These are phyloP conservation scores for Penicillium sp. DNA, from an alignment of 2,329 filamentous ascomycete species.

Conservation along the genomic window DNA sequence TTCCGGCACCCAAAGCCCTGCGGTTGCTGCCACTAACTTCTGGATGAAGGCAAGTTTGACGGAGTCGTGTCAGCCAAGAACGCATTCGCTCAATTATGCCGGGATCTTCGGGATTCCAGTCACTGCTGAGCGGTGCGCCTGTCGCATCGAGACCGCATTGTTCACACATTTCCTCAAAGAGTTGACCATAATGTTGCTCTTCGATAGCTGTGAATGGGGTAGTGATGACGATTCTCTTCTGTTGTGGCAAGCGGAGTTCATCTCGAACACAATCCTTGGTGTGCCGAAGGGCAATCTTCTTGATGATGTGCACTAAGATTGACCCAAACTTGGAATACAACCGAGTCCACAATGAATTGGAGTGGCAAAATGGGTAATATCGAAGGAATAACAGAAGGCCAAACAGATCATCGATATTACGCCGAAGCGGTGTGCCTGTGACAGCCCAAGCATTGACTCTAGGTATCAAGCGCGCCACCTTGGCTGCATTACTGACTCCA, in stretches of 20 bases:
- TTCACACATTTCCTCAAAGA: constrained; percentile 74
- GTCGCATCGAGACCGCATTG: constrained; percentile 64
- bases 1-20: constrained; percentile 61
- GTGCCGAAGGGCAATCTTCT: constrained; percentile 74
- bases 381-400: constrained; percentile 79
- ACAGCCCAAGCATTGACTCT: constrained; percentile 88
- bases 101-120: constrained; percentile 65
- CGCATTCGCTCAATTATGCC: constrained; percentile 70
- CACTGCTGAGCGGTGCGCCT: constrained; percentile 61
- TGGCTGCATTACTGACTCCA: constrained; percentile 79
- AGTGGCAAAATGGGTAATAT: constrained; percentile 72
- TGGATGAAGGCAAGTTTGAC: constrained; percentile 83
- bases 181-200: constrained; percentile 78
- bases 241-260: constrained; percentile 76
- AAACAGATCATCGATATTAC: constrained; percentile 73
- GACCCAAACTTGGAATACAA: constrained; percentile 62
- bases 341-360: constrained; percentile 65
- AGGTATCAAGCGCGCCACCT: constrained; percentile 75
- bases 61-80: constrained; percentile 71
- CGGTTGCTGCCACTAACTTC: constrained; percentile 71
- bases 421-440: constrained; percentile 84
- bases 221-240: constrained; percentile 83
- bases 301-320: constrained; percentile 69
- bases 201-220: constrained; percentile 89
- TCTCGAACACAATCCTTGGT: constrained; percentile 78